Percentiles rank a stretch among this genome's conserved stretches.
Evolutionary conservation across 2,329 filamentous ascomycete species (phyloP).

Genomic region (Aspergillus sp.): DNA sequence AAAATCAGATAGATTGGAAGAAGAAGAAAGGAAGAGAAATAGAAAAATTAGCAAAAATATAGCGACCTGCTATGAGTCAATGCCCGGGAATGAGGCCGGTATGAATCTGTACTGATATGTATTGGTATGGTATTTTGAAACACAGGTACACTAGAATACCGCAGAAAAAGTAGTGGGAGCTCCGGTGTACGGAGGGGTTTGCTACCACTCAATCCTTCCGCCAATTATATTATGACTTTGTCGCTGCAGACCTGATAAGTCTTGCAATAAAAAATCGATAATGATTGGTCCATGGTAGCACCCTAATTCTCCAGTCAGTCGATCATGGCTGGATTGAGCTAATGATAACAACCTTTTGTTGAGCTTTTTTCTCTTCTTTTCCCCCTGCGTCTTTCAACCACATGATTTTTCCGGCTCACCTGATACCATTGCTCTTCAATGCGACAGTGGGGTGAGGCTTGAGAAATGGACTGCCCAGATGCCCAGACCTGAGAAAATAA

Average conservation of each 20-base stretch:
- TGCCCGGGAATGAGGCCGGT: conserved; percentile 4
- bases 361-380: not conserved
- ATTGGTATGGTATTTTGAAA: not conserved
- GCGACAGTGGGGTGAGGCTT: not conserved
- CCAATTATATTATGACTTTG: not conserved
- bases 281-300: not conserved
- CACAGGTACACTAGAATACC: not conserved
- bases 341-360: not conserved
- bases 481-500: not conserved
- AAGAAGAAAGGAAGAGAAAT: conserved; percentile 4
- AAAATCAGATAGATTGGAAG: conserved; percentile 5
- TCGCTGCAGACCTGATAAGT: too few relatives aligned
- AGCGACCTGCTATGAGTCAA: conserved; percentile 23
- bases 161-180: conserved; percentile 15
- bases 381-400: not conserved
- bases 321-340: not conserved
- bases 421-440: not conserved
- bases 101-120: not conserved
- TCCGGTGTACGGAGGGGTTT: conserved; percentile 22
- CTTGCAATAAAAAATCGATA: not conserved
- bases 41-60: conserved; percentile 3
- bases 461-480: not conserved
- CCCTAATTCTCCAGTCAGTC: not conserved
- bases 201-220: conserved; percentile 11
- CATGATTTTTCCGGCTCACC: not conserved